Conservation (phyloP, 1,139 yeast species). For the Scheffersomyces titani region DNA sequence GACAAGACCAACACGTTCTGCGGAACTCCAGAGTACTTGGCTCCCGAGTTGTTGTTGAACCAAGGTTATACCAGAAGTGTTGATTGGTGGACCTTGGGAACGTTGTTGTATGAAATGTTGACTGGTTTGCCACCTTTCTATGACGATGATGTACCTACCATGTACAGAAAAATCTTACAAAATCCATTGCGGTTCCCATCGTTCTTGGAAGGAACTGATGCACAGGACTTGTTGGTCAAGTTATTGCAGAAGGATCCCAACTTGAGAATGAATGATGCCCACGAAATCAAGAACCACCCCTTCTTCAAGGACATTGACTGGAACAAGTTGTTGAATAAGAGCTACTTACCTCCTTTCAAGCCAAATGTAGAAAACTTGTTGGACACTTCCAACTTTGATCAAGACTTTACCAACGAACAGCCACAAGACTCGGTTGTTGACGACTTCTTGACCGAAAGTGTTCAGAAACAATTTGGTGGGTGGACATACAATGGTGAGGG, state of each 20-base stretch:
- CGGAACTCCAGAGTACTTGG: constrained; percentile 95
- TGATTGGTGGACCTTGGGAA: constrained; percentile 98
- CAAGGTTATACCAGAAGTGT: constrained; percentile 95
- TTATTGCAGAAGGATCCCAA: constrained; percentile 85
- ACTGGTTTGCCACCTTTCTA: constrained; percentile 89
- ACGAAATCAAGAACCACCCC: constrained; percentile 79
- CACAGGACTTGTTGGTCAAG: constrained; percentile 76
- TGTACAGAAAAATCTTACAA: constrained; percentile 91
- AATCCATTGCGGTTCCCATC: constrained; percentile 89
- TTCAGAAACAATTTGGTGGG: constrained; percentile 96
- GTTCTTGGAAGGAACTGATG: constrained; percentile 79
- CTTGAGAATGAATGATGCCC: constrained; percentile 78
- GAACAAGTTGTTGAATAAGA: constrained; percentile 79
- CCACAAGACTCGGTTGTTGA: constrained; percentile 97
- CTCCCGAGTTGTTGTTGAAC: constrained; percentile 89
- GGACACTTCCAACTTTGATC: constrained; percentile 92
- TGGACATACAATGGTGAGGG: constrained; percentile 90
- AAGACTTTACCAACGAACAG: constrained; percentile 87
- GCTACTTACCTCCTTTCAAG: constrained; percentile 93
- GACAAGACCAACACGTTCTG: constrained; percentile 94
- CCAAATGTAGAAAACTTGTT: constrained; percentile 86
- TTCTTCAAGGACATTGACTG: constrained; percentile 93
- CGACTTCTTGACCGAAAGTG: constrained; percentile 83
- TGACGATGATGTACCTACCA: constrained; percentile 89
- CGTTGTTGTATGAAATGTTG: constrained; percentile 89